Conservation (phyloP, 108 stramenopile species). For the Cyclotella baltica region DNA sequence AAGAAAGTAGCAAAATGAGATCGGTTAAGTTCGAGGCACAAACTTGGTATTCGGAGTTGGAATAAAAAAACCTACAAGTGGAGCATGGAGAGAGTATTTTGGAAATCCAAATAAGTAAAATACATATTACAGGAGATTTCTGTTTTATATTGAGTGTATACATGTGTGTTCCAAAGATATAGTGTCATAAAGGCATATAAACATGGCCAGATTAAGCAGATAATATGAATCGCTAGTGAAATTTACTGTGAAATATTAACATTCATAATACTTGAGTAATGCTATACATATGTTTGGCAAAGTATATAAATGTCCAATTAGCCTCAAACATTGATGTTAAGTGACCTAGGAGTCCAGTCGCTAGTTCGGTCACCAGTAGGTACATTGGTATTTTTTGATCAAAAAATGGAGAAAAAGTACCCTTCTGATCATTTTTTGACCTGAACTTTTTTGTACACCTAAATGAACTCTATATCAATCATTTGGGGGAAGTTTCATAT, state of each 20-base stretch:
- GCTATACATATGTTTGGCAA: too few relatives aligned
- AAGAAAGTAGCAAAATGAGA: neutral
- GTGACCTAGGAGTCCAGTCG: neutral
- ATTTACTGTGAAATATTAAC: too few relatives aligned
- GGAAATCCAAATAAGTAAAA: neutral
- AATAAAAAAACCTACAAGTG: neutral
- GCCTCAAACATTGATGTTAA: neutral
- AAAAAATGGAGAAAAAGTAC: neutral
- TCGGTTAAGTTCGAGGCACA: neutral
- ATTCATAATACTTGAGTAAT: too few relatives aligned
- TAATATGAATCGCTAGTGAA: too few relatives aligned
- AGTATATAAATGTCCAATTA: too few relatives aligned
- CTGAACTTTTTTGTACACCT: neutral
- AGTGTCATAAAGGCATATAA: neutral
- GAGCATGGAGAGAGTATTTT: neutral
- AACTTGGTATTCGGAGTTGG: neutral
- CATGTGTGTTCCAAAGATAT: neutral
- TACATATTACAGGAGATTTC: neutral
- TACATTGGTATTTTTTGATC: neutral
- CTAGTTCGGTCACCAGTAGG: neutral
- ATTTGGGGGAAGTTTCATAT: neutral
- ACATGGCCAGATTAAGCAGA: neutral
- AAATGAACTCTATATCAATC: neutral
- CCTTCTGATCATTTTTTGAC: neutral
- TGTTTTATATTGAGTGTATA: neutral